Conservation (phyloP, 176 grass and related monocot species). For the Bonia amplexicaulis region DNA sequence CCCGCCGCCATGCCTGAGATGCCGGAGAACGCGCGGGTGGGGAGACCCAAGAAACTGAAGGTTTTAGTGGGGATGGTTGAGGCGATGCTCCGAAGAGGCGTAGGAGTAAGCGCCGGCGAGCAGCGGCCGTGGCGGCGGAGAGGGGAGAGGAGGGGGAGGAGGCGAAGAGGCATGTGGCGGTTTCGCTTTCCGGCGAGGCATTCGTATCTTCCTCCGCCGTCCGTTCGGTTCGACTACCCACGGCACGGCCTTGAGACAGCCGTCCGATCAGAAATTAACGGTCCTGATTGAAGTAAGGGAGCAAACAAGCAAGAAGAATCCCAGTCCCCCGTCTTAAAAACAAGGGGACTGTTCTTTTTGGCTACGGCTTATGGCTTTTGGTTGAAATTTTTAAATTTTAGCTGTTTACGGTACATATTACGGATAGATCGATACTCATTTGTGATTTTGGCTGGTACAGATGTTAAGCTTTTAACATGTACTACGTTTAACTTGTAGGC, state of each 20-base stretch:
- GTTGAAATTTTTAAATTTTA: too few species aligned
- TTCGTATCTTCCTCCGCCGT: background rate
- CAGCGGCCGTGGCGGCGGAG: background rate
- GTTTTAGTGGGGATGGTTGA: background rate
- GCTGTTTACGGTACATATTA: too few species aligned
- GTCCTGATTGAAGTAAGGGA: background rate
- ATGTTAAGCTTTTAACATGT: too few species aligned
- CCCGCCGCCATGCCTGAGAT: conserved; percentile 13
- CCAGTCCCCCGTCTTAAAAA: too few species aligned
- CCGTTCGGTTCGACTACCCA: background rate
- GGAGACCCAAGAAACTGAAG: background rate
- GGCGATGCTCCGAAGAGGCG: background rate
- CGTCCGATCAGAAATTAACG: background rate
- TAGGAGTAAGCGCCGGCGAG: background rate
- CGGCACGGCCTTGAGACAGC: background rate
- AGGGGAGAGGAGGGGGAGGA: background rate
- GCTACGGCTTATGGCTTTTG: too few species aligned
- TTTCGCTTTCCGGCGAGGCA: background rate
- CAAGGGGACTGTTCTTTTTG: too few species aligned
- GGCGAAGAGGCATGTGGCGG: conserved; percentile 35
- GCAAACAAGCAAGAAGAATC: too few species aligned
- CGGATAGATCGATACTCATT: too few species aligned
- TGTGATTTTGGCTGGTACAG: too few species aligned
- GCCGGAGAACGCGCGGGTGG: background rate
- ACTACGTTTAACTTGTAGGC: too few species aligned